These are phyloP conservation scores for Sarocladiaceae sp. DNA, from an alignment of 2,329 filamentous ascomycete genomes.

Conservation along the genomic window DNA sequence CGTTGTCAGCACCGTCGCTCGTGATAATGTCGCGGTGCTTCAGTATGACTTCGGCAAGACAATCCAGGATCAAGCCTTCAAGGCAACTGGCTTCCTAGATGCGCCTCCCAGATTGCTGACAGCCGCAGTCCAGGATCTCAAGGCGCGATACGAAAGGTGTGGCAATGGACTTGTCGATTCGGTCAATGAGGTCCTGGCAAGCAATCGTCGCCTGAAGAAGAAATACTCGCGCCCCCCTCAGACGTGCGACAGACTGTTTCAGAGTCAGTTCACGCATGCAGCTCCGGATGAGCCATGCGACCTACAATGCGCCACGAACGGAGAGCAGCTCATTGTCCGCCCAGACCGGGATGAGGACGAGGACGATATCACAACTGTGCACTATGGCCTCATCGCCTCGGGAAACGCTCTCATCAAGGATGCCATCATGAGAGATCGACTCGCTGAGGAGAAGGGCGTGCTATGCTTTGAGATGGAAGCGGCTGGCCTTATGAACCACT, in stretches of 20 bases:
- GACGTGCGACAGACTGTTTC: not conserved
- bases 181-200: constrained; percentile 5
- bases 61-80: constrained; percentile 9
- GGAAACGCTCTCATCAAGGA: constrained; percentile 16
- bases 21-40: constrained; percentile 7
- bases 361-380: constrained; percentile 11
- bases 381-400: constrained; percentile 14
- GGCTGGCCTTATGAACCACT: constrained; percentile 12
- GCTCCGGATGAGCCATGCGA: not conserved
- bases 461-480: constrained; percentile 16
- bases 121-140: constrained; percentile 1
- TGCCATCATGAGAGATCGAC: constrained; percentile 18
- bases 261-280: not conserved
- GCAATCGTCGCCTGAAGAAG: constrained; percentile 1
- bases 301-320: not conserved
- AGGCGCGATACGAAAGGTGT: constrained; percentile 15
- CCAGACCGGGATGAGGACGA: constrained; percentile 4
- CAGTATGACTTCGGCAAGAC: constrained; percentile 14
- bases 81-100: constrained; percentile 2
- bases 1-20: constrained; percentile 13
- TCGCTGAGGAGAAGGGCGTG: constrained; percentile 13
- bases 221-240: constrained; percentile 3
- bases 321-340: not conserved
- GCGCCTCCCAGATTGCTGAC: not conserved
- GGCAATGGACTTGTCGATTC: constrained; percentile 13